phyloP scores from a whole-genome alignment of 495 filamentous ascomycete genomes.

The Massariosphaeria phaeospora region DNA sequence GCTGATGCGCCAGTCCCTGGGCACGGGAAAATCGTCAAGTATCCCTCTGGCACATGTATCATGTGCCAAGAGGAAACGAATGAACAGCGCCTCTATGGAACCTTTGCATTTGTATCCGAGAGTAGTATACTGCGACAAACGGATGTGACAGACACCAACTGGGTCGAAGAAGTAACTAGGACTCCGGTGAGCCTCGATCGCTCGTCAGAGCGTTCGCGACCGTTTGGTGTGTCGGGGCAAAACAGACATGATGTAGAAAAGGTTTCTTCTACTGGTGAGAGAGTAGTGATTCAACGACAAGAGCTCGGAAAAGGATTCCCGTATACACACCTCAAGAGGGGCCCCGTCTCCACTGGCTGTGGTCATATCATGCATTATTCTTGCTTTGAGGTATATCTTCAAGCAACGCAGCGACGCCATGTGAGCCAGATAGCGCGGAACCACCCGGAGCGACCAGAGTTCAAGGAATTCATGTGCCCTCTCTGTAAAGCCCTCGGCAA shows the following conservation, averaged over 20 bases:
- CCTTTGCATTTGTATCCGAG: constrained; percentile 81
- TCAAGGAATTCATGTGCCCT: constrained; percentile 93
- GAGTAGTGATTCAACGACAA: constrained; percentile 68
- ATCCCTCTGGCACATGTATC: constrained; percentile 90
- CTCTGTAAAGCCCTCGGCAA: constrained; percentile 97
- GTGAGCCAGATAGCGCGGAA: constrained; percentile 86
- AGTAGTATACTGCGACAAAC: constrained; percentile 86
- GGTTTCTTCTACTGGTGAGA: constrained; percentile 63
- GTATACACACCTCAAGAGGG: constrained; percentile 57
- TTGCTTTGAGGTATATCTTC: constrained; percentile 88
- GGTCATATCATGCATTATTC: constrained; percentile 98
- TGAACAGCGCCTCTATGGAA: constrained; percentile 82
- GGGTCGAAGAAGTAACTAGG: constrained; percentile 72
- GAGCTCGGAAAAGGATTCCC: constrained; percentile 87
- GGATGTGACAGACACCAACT: constrained; percentile 71
- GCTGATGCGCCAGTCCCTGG: constrained; percentile 44
- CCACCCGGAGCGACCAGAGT: constrained; percentile 71
- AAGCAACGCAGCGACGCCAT: constrained; percentile 76
- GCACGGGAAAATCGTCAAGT: constrained; percentile 77
- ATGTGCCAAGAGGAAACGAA: constrained; percentile 94
- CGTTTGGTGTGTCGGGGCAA: constrained; percentile 83
- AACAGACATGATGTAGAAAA: constrained; percentile 75
- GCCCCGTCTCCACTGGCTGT: constrained; percentile 84
- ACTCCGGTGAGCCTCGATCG: constrained; percentile 77
- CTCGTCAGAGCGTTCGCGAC: constrained; percentile 72